Percentiles rank a stretch among this genome's conserved stretches.
phyloP scores from a whole-genome alignment of 345 rosid genomes.

The Salix dunnii region DNA sequence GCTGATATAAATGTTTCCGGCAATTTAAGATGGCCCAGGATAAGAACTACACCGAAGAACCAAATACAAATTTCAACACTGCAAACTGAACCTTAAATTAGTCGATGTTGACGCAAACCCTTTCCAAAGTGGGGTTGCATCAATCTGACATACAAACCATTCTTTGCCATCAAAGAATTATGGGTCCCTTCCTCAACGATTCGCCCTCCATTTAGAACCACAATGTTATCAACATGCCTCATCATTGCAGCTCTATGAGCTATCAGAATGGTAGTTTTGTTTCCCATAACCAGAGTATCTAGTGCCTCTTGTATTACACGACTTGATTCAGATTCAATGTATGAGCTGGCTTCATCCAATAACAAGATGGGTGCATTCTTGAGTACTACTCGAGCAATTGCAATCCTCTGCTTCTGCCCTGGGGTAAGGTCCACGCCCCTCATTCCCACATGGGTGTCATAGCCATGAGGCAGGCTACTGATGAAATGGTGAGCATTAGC shows the following conservation, averaged over 20 bases:
- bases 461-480: constrained; percentile 96
- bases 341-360: constrained; percentile 93
- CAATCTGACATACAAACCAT: constrained; percentile 87
- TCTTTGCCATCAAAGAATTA: constrained; percentile 73
- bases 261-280: constrained; percentile 90
- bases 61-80: constrained; percentile 16
- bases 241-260: constrained; percentile 96
- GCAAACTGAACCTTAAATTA: constrained; percentile 41
- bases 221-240: constrained; percentile 96
- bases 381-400: constrained; percentile 87
- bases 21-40: constrained; percentile 11
- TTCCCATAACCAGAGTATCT: constrained; percentile 91
- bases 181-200: constrained; percentile 95
- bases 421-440: constrained; percentile 98
- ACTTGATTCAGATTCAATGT: constrained; percentile 96
- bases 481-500: constrained; percentile 99
- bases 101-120: constrained; percentile 89
- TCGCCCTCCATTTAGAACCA: constrained; percentile 94
- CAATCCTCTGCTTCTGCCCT: constrained; percentile 97
- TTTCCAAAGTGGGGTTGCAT: constrained; percentile 98
- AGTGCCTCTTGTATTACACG: constrained; percentile 96
- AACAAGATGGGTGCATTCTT: constrained; percentile 94
- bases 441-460: constrained; percentile 97
- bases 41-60: constrained; percentile 29
- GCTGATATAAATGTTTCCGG: constrained; percentile 15